Percentiles rank a stretch among this genome's conserved stretches.
Conservation (phyloP, 768 basidiomycete species). For the Piloderma croceum region DNA sequence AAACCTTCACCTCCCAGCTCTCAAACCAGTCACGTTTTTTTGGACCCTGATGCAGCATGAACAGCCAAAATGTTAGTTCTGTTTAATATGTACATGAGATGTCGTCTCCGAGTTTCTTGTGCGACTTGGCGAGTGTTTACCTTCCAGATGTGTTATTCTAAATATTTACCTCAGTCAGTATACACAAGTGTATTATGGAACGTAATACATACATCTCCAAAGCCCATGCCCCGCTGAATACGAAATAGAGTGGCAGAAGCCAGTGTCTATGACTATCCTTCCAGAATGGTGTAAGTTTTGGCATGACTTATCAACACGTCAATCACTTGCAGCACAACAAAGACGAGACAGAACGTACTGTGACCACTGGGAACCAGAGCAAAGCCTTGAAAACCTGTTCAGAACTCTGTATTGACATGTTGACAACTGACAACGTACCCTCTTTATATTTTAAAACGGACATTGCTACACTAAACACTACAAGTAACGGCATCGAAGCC, state of each 20-base stretch:
- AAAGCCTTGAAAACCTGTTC: slow-evolving; percentile 30
- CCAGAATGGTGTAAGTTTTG: slow-evolving; percentile 55
- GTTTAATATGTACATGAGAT: slow-evolving; percentile 8
- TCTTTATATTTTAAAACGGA: slow-evolving; percentile 66
- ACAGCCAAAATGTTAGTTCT: slow-evolving; percentile 83
- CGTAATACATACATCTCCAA: slow-evolving; percentile 59
- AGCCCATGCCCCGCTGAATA: slow-evolving; percentile 70
- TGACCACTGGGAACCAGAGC: slow-evolving; percentile 23
- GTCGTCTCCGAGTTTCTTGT: no score
- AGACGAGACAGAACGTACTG: background rate
- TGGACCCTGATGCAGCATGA: slow-evolving; percentile 73
- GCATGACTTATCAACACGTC: slow-evolving; percentile 38
- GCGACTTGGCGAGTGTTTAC: no score
- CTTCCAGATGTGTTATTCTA: slow-evolving; percentile 80
- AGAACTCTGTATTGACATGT: slow-evolving; percentile 11
- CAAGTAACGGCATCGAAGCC: slow-evolving; percentile 59
- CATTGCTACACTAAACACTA: slow-evolving; percentile 58
- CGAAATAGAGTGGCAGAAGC: slow-evolving; percentile 65
- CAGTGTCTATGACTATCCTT: slow-evolving; percentile 36
- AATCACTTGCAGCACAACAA: background rate
- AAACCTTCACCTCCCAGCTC: slow-evolving; percentile 71
- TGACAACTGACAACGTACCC: slow-evolving; percentile 37
- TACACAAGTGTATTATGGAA: slow-evolving; percentile 1
- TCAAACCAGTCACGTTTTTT: slow-evolving; percentile 70
- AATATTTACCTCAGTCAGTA: slow-evolving; percentile 4